Percentiles rank a stretch among this genome's conserved stretches.
phyloP scores from a whole-genome alignment of 2,329 filamentous ascomycete species.

The Parascedosporium putredinis region DNA sequence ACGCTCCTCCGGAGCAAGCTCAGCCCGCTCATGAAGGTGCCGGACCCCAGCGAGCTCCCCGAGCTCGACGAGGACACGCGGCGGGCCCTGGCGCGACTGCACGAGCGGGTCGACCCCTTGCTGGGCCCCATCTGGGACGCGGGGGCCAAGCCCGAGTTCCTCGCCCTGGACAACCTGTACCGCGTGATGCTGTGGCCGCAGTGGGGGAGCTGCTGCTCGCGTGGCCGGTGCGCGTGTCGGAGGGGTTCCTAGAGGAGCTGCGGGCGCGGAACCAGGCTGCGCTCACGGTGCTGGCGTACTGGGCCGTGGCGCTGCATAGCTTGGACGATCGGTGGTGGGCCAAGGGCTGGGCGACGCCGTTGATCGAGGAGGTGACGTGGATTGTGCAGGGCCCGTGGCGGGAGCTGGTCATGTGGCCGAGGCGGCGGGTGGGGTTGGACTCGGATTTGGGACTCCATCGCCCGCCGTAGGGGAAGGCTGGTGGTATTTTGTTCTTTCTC shows the following conservation, averaged over 20 bases:
- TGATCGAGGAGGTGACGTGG: conserved; percentile 8
- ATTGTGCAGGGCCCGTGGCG: background rate
- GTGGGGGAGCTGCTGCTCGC: conserved; percentile 9
- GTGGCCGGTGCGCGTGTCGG: conserved; percentile 10
- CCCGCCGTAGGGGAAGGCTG: too few species aligned
- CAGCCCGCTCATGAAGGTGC: background rate
- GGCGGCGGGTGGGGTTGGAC: background rate
- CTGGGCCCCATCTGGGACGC: background rate
- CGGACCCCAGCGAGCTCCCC: background rate
- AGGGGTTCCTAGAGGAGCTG: conserved; percentile 8
- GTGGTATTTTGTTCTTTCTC: too few species aligned
- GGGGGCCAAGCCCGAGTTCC: background rate
- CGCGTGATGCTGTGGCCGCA: conserved; percentile 3
- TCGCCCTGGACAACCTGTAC: conserved; percentile 9
- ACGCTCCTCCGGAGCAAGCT: background rate
- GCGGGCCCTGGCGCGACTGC: background rate
- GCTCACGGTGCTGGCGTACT: conserved; percentile 10
- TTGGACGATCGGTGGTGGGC: conserved; percentile 12
- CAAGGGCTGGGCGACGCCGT: conserved; percentile 9
- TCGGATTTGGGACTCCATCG: too few species aligned
- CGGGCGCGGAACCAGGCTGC: conserved; percentile 6
- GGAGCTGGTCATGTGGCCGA: background rate
- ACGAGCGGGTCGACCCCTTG: background rate
- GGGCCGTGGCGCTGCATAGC: conserved; percentile 9
- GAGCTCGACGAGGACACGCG: background rate